phyloP scores from a whole-genome alignment of 2,329 filamentous ascomycete species.

The Dactylellina haptotyla region DNA sequence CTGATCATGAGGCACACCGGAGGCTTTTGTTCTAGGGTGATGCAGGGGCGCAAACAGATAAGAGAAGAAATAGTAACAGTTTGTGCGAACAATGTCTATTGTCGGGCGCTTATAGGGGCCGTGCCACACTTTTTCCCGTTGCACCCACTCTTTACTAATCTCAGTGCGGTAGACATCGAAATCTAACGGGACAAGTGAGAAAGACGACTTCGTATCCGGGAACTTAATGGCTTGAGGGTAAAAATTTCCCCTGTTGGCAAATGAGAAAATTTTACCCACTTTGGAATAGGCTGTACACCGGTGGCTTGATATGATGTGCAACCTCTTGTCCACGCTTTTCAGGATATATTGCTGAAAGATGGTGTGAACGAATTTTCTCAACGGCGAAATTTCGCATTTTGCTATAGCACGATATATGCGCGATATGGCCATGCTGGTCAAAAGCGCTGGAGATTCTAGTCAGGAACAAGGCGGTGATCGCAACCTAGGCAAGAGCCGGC shows the following conservation, averaged over 20 bases:
- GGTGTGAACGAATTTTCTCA: conserved; percentile 28
- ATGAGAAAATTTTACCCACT: conserved; percentile 41
- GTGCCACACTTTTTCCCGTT: conserved; percentile 23
- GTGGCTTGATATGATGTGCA: conserved; percentile 37
- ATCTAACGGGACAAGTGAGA: no score
- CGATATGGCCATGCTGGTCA: no score
- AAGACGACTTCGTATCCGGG: neutral
- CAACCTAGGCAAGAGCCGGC: conserved; percentile 5
- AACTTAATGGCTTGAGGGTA: neutral
- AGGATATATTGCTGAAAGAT: conserved; percentile 28
- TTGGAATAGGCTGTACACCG: conserved; percentile 46
- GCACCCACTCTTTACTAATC: neutral
- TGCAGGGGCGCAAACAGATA: conserved; percentile 36
- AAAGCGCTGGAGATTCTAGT: conserved; percentile 3
- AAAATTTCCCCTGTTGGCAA: neutral
- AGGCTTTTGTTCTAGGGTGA: conserved; percentile 16
- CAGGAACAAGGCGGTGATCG: conserved; percentile 23
- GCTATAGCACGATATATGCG: no score
- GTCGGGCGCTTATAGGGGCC: conserved; percentile 40
- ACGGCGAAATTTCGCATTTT: conserved; percentile 13
- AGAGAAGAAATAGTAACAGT: conserved; percentile 32
- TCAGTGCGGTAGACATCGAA: conserved; percentile 18
- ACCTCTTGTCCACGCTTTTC: conserved; percentile 7
- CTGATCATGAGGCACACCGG: conserved; percentile 53
- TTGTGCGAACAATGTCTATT: conserved; percentile 32